Evolutionary conservation across 129 eudicot species (phyloP), one percentile per base, ranked within the genome.

Genomic region (Helianthus annuus): DNA sequence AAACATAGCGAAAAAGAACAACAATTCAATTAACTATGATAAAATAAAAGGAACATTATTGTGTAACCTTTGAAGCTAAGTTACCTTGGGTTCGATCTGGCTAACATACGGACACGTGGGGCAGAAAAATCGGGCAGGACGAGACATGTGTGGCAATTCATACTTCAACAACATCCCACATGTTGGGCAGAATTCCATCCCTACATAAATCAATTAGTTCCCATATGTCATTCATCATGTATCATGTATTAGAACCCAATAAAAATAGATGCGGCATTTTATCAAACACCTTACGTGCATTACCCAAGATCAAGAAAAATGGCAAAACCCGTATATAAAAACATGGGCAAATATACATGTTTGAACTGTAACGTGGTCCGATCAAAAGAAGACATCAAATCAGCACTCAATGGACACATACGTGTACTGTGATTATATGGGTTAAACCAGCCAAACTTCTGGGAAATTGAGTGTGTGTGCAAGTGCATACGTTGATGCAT

Each of bases 101-200:
- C 82, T 77, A 13, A 86, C 86, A 77, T 86, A 92, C 1, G 96
- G 91, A 71, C 98, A 92, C 0, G 91, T 80, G 0, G 89, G 94
- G 70, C 95, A 89, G 82, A 71, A 89, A 71, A 92, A 87, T 64
- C 88, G 56, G 22, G 89, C 89, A 54, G 86, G 83, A 9, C 60
- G 79, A 55, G 73, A 72, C 83, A 83, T 67, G 65, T 79, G 19
- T 12, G 94, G 97, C 85, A 90, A 16, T 70, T 89, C 91, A 69
- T 82, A 91, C 57, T 82, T 89, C 77, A 85, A 70, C 78, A 91
- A 38, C 76, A 73, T 88, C 58, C 83, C 93, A 77, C 94, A 89
- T 58, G 84, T 75, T 44, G 97, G 97, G 81, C 97, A 91, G 48
- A 88, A 88, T 68, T 88, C 89, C 97, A 89, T 89, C 55, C 63